Conservation (phyloP, 2,329 filamentous ascomycete species). For the Pseudohalonectria lignicola region DNA sequence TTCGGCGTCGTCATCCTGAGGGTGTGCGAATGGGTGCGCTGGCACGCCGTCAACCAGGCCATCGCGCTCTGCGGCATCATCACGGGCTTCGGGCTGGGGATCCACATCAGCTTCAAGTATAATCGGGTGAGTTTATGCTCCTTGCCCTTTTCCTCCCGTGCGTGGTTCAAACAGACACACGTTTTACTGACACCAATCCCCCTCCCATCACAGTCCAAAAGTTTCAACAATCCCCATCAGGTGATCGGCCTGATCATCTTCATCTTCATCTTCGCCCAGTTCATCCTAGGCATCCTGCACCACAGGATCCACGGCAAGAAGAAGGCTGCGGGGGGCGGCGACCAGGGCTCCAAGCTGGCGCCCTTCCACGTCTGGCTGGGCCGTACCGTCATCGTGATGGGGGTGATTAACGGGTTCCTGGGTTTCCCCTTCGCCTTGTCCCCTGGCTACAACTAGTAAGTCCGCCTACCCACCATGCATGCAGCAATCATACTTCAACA, state of each 20-base stretch:
- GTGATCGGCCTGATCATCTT: conserved; percentile 46
- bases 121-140: conserved; percentile 36
- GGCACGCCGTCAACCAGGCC: conserved; percentile 43
- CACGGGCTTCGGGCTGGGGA: conserved; percentile 37
- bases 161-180: neutral
- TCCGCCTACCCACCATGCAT: neutral
- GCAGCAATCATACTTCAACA: too few relatives aligned
- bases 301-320: conserved; percentile 40
- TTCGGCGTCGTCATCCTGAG: conserved; percentile 42
- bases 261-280: conserved; percentile 38
- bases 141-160: neutral
- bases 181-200: neutral
- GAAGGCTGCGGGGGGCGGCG: conserved; percentile 28
- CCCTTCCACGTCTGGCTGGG: conserved; percentile 45
- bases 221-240: conserved; percentile 43
- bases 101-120: conserved; percentile 40
- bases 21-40: conserved; percentile 36
- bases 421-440: conserved; percentile 47
- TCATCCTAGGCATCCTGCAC: conserved; percentile 42
- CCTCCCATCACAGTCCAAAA: conserved; percentile 29
- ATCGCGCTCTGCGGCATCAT: conserved; percentile 36
- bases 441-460: conserved; percentile 18
- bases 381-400: conserved; percentile 38
- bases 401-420: conserved; percentile 46
- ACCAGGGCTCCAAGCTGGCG: neutral